Percentiles rank a stretch among this genome's conserved stretches.
Conservation (phyloP, 352 stramenopile species). For the Phytophthora sp. region DNA sequence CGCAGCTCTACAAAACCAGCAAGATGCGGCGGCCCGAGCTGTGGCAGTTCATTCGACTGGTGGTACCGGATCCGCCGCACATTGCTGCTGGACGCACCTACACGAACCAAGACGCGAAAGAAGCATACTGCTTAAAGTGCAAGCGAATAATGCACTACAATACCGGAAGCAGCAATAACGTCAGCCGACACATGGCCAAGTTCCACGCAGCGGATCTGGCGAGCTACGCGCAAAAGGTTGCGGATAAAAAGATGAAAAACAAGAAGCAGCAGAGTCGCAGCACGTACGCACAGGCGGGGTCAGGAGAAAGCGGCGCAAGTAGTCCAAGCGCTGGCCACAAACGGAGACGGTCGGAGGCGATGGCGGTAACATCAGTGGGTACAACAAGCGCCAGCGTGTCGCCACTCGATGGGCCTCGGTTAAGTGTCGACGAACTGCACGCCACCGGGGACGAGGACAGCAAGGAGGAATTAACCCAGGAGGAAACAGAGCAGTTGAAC, state of each 20-base stretch:
- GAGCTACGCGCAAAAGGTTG: slow-evolving; percentile 47
- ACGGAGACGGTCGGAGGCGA: slow-evolving; percentile 25
- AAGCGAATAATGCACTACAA: slow-evolving; percentile 67
- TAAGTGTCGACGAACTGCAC: slow-evolving; percentile 7
- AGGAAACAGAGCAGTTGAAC: slow-evolving; percentile 51
- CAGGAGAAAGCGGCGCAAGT: not conserved
- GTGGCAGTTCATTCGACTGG: slow-evolving; percentile 61
- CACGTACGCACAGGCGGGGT: not conserved
- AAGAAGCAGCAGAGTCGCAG: slow-evolving; percentile 22
- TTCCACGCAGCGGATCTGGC: slow-evolving; percentile 48
- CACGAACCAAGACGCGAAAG: slow-evolving; percentile 60
- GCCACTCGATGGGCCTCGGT: slow-evolving; percentile 5
- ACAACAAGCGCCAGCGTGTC: not conserved
- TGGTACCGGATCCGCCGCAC: slow-evolving; percentile 52
- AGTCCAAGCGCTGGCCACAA: slow-evolving; percentile 13
- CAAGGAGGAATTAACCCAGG: slow-evolving; percentile 32
- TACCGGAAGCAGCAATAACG: slow-evolving; percentile 61
- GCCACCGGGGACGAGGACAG: not conserved
- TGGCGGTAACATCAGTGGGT: not conserved
- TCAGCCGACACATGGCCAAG: slow-evolving; percentile 63
- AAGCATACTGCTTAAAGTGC: slow-evolving; percentile 63
- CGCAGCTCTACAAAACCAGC: slow-evolving; percentile 60
- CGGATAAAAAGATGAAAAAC: slow-evolving; percentile 37
- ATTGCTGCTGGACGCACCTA: slow-evolving; percentile 46
- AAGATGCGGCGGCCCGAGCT: slow-evolving; percentile 65